Conservation (phyloP, 257 asterid genomes). For the Knoxia roxburghii region DNA sequence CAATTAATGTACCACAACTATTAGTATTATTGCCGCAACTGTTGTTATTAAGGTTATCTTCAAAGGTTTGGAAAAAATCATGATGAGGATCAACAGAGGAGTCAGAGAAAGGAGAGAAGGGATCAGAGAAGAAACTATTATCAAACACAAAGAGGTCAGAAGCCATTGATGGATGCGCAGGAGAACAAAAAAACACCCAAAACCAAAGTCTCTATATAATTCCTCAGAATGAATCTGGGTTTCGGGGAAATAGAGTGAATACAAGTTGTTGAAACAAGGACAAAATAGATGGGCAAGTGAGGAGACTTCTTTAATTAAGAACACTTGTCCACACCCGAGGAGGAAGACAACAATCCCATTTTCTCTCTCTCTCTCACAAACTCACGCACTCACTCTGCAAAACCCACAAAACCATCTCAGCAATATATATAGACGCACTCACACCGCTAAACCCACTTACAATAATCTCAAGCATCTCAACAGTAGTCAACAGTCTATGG, state of each 20-base stretch:
- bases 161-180: conserved; percentile 33
- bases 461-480: too few species aligned
- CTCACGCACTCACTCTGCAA: background rate
- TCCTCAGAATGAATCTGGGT: background rate
- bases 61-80: conserved; percentile 29
- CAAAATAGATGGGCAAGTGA: conserved; percentile 9
- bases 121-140: conserved; percentile 33
- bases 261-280: conserved; percentile 11
- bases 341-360: conserved; percentile 50
- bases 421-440: too few species aligned
- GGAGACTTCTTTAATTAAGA: conserved; percentile 29
- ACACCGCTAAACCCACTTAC: conserved; percentile 1
- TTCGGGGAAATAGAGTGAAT: conserved; percentile 5
- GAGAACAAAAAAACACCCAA: too few species aligned
- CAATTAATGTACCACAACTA: conserved; percentile 7
- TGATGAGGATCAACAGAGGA: conserved; percentile 22
- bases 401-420: too few species aligned
- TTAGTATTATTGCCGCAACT: background rate
- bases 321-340: conserved; percentile 27
- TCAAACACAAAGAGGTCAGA: conserved; percentile 33
- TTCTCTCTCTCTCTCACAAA: conserved; percentile 20
- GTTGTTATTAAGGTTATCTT: conserved; percentile 16
- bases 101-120: conserved; percentile 47
- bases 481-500: background rate
- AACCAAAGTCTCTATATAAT: too few species aligned